These are phyloP conservation scores for Emergomyces orientalis DNA, from an alignment of 2,329 filamentous ascomycete genomes.

Conservation along the genomic window DNA sequence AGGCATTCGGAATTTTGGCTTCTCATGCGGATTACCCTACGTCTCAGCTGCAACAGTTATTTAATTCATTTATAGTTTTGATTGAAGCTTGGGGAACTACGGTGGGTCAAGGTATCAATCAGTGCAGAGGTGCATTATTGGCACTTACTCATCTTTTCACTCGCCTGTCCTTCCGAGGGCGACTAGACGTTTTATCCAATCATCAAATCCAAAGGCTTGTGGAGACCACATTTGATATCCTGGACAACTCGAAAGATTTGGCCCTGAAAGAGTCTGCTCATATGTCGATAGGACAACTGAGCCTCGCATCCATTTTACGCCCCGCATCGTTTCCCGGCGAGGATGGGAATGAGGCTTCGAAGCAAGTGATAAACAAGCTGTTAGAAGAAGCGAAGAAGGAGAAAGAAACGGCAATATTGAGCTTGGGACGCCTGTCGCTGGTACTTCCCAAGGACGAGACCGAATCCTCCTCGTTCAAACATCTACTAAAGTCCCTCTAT, in stretches of 20 bases:
- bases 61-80: constrained; percentile 41
- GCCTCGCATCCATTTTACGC: constrained; percentile 47
- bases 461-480: constrained; percentile 27
- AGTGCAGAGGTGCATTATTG: constrained; percentile 52
- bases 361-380: constrained; percentile 53
- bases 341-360: constrained; percentile 21
- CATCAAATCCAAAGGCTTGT: constrained; percentile 37
- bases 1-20: constrained; percentile 64
- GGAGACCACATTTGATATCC: constrained; percentile 40
- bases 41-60: constrained; percentile 24
- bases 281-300: constrained; percentile 51
- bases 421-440: constrained; percentile 63
- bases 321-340: constrained; percentile 23
- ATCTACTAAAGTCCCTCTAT: constrained; percentile 61
- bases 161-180: constrained; percentile 44
- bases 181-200: constrained; percentile 25
- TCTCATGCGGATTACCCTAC: constrained; percentile 46
- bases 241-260: constrained; percentile 47
- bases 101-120: constrained; percentile 50
- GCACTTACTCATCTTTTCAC: constrained; percentile 51
- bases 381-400: constrained; percentile 64
- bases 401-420: constrained; percentile 70
- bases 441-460: constrained; percentile 39
- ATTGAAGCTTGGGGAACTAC: constrained; percentile 48
- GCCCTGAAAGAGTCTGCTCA: constrained; percentile 50